phyloP scores from a whole-genome alignment of 1,284 basidiomycete species.

The Salmacisia buchloeana region DNA sequence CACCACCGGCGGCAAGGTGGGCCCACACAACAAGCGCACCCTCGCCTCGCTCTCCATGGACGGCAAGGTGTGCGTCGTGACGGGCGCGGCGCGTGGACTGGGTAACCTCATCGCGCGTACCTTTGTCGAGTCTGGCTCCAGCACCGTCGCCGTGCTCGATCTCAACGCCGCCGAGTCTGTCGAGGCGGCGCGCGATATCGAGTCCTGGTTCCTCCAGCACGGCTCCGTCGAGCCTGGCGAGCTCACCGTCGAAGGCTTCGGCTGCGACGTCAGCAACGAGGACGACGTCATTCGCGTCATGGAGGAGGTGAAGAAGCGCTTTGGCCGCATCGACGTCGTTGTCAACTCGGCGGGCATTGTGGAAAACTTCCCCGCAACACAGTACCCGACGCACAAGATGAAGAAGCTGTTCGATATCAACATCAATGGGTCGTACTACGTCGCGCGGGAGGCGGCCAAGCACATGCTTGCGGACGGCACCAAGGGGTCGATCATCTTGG shows the following conservation, averaged over 20 bases:
- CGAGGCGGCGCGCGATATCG: slow-evolving; percentile 68
- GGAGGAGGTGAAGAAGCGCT: slow-evolving; percentile 54
- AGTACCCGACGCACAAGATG: slow-evolving; percentile 60
- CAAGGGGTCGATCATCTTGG: slow-evolving; percentile 74
- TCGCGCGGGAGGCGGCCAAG: slow-evolving; percentile 81
- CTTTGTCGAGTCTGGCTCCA: slow-evolving; percentile 82
- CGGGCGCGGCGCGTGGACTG: slow-evolving; percentile 80
- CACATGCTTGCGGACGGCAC: slow-evolving; percentile 56
- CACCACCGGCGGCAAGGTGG: slow-evolving; percentile 34
- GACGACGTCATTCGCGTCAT: slow-evolving; percentile 24
- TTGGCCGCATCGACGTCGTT: slow-evolving; percentile 68
- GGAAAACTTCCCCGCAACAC: slow-evolving; percentile 83
- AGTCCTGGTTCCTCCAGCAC: slow-evolving; percentile 59
- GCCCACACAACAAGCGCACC: slow-evolving; percentile 31
- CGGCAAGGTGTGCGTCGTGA: slow-evolving; percentile 77
- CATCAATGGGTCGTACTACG: slow-evolving; percentile 75
- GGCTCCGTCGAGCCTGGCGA: slow-evolving; percentile 61
- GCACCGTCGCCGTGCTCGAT: slow-evolving; percentile 75
- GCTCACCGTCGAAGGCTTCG: slow-evolving; percentile 69
- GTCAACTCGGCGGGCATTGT: slow-evolving; percentile 64
- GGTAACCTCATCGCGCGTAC: slow-evolving; percentile 57
- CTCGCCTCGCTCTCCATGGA: slow-evolving; percentile 42
- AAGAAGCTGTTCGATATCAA: slow-evolving; percentile 76
- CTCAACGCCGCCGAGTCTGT: slow-evolving; percentile 69
- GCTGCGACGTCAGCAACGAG: slow-evolving; percentile 84